Evolutionary conservation across 768 basidiomycete genomes (phyloP), one percentile per base, ranked within the genome.

Genomic region (Lanmaoa rubissima): DNA sequence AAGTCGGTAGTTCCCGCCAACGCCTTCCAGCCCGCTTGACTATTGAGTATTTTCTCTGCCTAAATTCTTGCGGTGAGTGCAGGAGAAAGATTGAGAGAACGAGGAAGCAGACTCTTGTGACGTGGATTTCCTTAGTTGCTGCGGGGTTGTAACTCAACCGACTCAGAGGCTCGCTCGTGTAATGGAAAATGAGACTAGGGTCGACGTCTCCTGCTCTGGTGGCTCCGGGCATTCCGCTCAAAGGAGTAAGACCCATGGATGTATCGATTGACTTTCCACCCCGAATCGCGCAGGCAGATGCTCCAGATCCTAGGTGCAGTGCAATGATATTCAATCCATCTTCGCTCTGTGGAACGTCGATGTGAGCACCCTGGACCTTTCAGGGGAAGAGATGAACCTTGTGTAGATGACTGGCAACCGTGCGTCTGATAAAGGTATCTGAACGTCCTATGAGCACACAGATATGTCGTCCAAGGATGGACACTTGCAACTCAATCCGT

Each of bases 231-330:
- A 96, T 76, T 2, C 93, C 93, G 53, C 85, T 84, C n/a, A 94
- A 72, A 4, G 93, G 94, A 1, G 94, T 94, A 38, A 97, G 80
- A 4, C 93, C 94, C 94, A 97, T 97, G 38, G 84, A 87, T 1
- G 92, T 95, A 71, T 96, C 92, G 60, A 87, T 78, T 21, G 89
- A 91, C 57, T 80, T 74, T 21, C 94, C 94, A 39, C 77, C 67
- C 48, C 79, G 78, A 69, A 96, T 87, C 17, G 85, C 84, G 69
- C 92, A 94, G 14, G 81, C 83, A 14, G 88, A 92, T 0, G 93
- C 94, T 14, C 94, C 94, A n/a, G 90, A 91, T 5, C 94, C 94
- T 53, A 96, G 82, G 70, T 96, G 94, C 32, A 92, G 77, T 16
- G 92, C 78, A 55, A 96, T 92, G 49, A 95, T 78, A 68, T 87